Conservation (phyloP, 2,329 filamentous ascomycete genomes). For the Metarhizium sp. region DNA sequence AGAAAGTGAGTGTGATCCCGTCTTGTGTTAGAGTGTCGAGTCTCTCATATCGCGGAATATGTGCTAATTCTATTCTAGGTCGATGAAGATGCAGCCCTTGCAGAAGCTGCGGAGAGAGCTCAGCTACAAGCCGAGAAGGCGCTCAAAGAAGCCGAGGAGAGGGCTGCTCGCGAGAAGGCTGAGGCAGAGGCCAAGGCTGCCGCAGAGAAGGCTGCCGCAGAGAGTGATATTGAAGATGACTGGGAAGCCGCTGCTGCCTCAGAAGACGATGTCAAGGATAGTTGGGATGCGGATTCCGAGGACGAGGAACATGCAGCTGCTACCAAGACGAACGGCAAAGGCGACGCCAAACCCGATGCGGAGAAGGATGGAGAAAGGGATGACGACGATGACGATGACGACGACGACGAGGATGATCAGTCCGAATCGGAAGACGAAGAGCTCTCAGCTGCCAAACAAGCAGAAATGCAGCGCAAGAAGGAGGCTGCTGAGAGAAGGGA, state of each 20-base stretch:
- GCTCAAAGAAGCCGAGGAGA: slow-evolving; percentile 52
- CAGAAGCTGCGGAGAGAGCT: slow-evolving; percentile 68
- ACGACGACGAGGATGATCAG: slow-evolving; percentile 24
- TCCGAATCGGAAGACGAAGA: slow-evolving; percentile 65
- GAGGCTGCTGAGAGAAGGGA: slow-evolving; percentile 83
- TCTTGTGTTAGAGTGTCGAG: background rate
- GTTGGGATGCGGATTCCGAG: slow-evolving; percentile 75
- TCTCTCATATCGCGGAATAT: background rate
- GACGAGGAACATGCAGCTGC: slow-evolving; percentile 52
- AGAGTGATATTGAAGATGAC: slow-evolving; percentile 64
- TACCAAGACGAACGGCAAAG: slow-evolving; percentile 14
- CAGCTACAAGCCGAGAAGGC: slow-evolving; percentile 57
- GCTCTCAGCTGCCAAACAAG: slow-evolving; percentile 60
- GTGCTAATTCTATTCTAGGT: slow-evolving; percentile 22
- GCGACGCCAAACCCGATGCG: slow-evolving; percentile 38
- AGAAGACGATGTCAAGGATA: slow-evolving; percentile 71
- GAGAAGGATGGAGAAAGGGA: slow-evolving; percentile 5
- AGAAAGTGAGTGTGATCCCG: slow-evolving; percentile 37
- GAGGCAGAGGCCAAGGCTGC: slow-evolving; percentile 46
- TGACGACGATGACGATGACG: slow-evolving; percentile 17
- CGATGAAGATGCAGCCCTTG: slow-evolving; percentile 70
- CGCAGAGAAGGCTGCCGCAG: slow-evolving; percentile 42
- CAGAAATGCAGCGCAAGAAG: slow-evolving; percentile 70
- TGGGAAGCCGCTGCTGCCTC: slow-evolving; percentile 82
- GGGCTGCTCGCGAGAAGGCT: slow-evolving; percentile 47